Base-by-base conservation (phyloP, 805 yeast species). In the Ogataea pilisensis region DNA sequence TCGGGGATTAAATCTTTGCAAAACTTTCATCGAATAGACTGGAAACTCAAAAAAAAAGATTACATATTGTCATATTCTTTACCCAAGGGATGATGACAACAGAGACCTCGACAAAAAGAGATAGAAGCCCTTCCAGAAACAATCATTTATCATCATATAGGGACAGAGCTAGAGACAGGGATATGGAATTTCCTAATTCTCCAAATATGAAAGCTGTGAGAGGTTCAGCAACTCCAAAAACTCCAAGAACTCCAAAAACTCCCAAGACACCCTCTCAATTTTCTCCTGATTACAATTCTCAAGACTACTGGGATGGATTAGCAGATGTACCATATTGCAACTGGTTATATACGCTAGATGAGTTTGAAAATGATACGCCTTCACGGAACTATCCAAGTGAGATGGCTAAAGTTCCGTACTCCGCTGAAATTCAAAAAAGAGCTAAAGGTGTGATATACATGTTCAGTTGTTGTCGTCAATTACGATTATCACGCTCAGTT, bases 381-480 rank as follows among this genome's bases (percentile, higher is more conserved):
- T 68, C 74, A 0, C 49, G 72, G 27, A 46, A 46, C 8, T 46
- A 60, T n/a, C 38, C 49, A 5, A 44, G 54, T 13, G 45, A 44
- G 34, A 21, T 39, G 17, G 44, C 46, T 17, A 62, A 63, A 13
- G 49, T 74, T 8, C 28, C 60, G 1, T 61, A 54, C 27, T 50
- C 56, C 3, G 67, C 63, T 4, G 81, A 77, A 55, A 51, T 66
- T 19, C 51, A 55, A 20, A 61, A 61, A 48, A 63, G 80, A 34
- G 61, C 69, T 34, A 76, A 75, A 46, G 82, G 80, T 8, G 68
- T 68, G 8, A 60, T 64, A 19, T 75, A 72, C 49, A 58, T 76
- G 31, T 66, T 69, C 9, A 64, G 63, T 32, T 69, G 74, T 39
- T 70, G 76, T 32, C 47, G 61, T 24, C 66, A 63, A 41, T 58